Conservation (phyloP, 768 basidiomycete genomes). For the Kwoniella dejecticola region DNA sequence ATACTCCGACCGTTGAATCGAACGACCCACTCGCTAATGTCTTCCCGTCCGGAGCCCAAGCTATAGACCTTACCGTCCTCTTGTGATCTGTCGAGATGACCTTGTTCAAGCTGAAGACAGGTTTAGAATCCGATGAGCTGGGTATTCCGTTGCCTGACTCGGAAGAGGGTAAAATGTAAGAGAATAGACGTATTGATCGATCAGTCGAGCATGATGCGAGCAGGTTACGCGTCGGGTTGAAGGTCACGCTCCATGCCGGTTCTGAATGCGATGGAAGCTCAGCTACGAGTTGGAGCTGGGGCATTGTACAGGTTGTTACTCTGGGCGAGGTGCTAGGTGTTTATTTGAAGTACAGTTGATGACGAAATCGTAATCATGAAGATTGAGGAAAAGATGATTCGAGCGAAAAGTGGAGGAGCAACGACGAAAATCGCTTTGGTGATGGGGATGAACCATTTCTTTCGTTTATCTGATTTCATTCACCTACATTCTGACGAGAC, state of each 20-base stretch:
- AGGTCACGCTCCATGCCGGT: slow-evolving; percentile 82
- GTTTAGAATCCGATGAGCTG: slow-evolving; percentile 29
- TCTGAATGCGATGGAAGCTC: slow-evolving; percentile 65
- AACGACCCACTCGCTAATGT: slow-evolving; percentile 91
- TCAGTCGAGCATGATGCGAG: slow-evolving; percentile 94
- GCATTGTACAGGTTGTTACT: slow-evolving; percentile 38
- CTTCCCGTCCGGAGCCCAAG: slow-evolving; percentile 85
- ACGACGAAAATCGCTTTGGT: no score
- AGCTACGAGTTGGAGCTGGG: slow-evolving; percentile 45
- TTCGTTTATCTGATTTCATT: no score
- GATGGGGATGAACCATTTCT: no score
- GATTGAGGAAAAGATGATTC: no score
- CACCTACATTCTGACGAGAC: no score
- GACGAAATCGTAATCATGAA: no score
- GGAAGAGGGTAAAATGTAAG: slow-evolving; percentile 59
- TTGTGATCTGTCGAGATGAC: slow-evolving; percentile 81
- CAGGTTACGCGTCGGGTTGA: slow-evolving; percentile 79
- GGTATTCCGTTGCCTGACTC: no score
- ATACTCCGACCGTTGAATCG: slow-evolving; percentile 86
- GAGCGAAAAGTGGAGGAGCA: no score
- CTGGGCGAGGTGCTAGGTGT: no score
- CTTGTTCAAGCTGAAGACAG: slow-evolving; percentile 58
- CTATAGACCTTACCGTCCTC: slow-evolving; percentile 80
- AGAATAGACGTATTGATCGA: slow-evolving; percentile 83
- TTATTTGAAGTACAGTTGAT: no score